Conservation (phyloP, 1,139 yeast genomes). For the Yamadazyma sp. region DNA sequence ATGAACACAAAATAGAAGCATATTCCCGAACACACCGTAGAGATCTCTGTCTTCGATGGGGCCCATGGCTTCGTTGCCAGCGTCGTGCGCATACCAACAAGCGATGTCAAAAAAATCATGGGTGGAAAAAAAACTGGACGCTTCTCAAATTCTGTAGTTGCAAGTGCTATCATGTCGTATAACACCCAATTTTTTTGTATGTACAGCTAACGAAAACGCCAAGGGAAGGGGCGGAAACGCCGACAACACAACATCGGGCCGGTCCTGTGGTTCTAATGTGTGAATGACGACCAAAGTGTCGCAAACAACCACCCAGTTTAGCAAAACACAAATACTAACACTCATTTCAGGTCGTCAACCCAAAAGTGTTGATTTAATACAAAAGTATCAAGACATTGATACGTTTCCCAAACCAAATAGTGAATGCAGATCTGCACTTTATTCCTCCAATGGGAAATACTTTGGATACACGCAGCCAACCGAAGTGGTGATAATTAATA, state of each 20-base stretch:
- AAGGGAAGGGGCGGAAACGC: too few relatives aligned
- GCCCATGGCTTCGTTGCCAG: too few relatives aligned
- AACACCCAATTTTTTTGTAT: slow-evolving; percentile 45
- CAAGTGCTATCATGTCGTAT: slow-evolving; percentile 27
- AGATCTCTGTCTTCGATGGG: too few relatives aligned
- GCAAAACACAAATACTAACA: slow-evolving; percentile 15
- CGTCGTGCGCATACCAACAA: not conserved
- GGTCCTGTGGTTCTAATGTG: not conserved
- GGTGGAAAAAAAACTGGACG: slow-evolving; percentile 13
- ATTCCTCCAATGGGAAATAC: slow-evolving; percentile 54
- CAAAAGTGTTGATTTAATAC: slow-evolving; percentile 57
- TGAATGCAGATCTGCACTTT: slow-evolving; percentile 48
- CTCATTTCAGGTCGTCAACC: slow-evolving; percentile 55
- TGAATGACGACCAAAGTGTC: too few relatives aligned
- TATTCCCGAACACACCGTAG: too few relatives aligned
- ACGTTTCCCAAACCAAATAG: slow-evolving; percentile 35
- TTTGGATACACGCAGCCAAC: slow-evolving; percentile 60
- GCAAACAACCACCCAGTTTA: too few relatives aligned
- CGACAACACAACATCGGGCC: not conserved
- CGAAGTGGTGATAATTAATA: slow-evolving; percentile 56
- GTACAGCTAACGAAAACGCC: slow-evolving; percentile 17
- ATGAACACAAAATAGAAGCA: too few relatives aligned
- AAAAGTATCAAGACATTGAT: slow-evolving; percentile 44
- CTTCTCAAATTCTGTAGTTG: slow-evolving; percentile 4
- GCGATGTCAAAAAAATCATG: not conserved